A percentile compares a stretch with the other conserved stretches of the same genome.
These are phyloP conservation scores for Lentinula guzmanii DNA, from an alignment of 768 basidiomycete genomes.

Conservation along the genomic window DNA sequence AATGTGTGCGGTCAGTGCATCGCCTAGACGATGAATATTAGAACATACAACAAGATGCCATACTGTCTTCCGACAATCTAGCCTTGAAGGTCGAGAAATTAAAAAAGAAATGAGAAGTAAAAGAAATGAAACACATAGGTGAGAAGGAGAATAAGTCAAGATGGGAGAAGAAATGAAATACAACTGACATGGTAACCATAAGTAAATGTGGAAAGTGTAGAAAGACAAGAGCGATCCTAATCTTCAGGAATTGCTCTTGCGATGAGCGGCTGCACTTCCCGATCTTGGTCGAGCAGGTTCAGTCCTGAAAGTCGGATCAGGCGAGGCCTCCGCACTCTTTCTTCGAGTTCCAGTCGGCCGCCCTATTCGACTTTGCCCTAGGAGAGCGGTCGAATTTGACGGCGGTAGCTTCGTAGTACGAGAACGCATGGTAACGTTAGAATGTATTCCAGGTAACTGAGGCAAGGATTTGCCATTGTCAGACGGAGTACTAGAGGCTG, in stretches of 20 bases:
- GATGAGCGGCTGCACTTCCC: constrained; percentile 4
- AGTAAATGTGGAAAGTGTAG: not conserved
- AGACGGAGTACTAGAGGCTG: constrained; percentile 2
- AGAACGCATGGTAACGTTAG: constrained; percentile 44
- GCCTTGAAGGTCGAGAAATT: not conserved
- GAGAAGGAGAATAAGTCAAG: constrained; percentile 4
- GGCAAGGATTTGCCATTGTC: constrained; percentile 29
- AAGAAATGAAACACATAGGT: not conserved
- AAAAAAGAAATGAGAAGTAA: not conserved
- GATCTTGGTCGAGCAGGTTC: not conserved
- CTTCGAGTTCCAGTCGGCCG: constrained; percentile 30
- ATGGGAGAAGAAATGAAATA: constrained; percentile 3
- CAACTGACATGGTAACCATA: constrained; percentile 1
- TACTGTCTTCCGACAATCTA: not conserved
- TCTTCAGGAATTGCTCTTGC: constrained; percentile 1
- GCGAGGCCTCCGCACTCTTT: constrained; percentile 6
- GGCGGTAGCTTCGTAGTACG: constrained; percentile 31
- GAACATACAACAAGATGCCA: not conserved
- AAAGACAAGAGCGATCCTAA: not conserved
- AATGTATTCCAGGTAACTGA: constrained; percentile 31
- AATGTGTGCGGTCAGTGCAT: constrained; percentile 2
- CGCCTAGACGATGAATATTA: constrained; percentile 1
- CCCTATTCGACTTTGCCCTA: constrained; percentile 47
- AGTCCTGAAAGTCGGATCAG: not conserved
- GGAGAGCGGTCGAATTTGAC: constrained; percentile 23